These are phyloP conservation scores for Clarireedia paspali DNA, from an alignment of 2,329 filamentous ascomycete genomes.

Conservation along the genomic window DNA sequence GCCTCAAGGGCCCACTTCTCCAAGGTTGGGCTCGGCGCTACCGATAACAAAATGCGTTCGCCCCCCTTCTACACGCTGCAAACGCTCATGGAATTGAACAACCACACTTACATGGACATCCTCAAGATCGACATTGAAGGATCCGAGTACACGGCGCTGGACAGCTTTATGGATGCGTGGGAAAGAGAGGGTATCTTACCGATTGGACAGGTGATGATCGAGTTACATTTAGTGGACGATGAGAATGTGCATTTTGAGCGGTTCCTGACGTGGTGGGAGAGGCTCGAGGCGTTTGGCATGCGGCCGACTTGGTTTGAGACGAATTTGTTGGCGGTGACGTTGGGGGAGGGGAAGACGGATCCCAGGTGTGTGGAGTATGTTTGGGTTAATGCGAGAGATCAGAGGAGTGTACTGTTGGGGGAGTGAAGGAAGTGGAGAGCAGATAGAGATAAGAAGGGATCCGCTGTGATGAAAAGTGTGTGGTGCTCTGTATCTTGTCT, in stretches of 20 bases:
- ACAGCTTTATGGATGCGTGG: conserved; percentile 22
- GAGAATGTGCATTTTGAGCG: conserved; percentile 18
- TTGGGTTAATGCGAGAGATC: conserved; percentile 23
- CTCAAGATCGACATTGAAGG: conserved; percentile 36
- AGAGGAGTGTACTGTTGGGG: conserved; percentile 19
- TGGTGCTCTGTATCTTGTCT: too few species aligned
- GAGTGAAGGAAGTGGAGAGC: conserved; percentile 7
- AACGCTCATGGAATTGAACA: conserved; percentile 33
- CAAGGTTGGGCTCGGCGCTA: conserved; percentile 28
- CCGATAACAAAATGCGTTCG: conserved; percentile 21
- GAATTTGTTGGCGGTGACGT: conserved; percentile 24
- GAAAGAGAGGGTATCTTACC: conserved; percentile 15
- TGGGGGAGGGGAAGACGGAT: conserved; percentile 19
- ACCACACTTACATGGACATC: conserved; percentile 34
- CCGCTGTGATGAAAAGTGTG: too few species aligned
- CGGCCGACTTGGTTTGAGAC: conserved; percentile 26
- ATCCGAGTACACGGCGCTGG: conserved; percentile 30
- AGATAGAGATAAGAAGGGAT: too few species aligned
- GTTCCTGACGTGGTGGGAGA: conserved; percentile 27
- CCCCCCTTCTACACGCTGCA: conserved; percentile 32
- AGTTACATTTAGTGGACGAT: conserved; percentile 24
- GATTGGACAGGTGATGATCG: conserved; percentile 25
- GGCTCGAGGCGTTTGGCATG: conserved; percentile 25
- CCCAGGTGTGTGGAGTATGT: conserved; percentile 27
- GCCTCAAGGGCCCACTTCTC: conserved; percentile 29